A percentile compares a stretch with the other conserved stretches of the same genome.
phyloP scores from a whole-genome alignment of 225 moss, liverwort and hornwort genomes.

The Physcomitrellopsis africana region DNA sequence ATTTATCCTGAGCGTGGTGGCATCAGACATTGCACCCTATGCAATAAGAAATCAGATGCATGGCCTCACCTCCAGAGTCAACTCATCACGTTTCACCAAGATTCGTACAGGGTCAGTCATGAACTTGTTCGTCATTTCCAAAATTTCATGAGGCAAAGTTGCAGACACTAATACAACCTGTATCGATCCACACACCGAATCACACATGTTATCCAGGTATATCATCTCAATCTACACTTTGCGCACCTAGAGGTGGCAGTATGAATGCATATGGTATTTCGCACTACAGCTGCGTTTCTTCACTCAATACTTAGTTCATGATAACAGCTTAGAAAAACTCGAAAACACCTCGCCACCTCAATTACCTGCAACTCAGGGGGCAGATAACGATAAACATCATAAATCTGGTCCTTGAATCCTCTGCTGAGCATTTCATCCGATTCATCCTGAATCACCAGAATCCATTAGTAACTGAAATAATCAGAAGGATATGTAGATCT shows the following conservation, averaged over 20 bases:
- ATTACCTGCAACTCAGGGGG: slow-evolving; percentile 87
- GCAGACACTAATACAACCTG: slow-evolving; percentile 95
- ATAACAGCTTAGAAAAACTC: too few relatives aligned
- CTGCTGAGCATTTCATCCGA: slow-evolving; percentile 97
- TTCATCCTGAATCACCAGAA: slow-evolving; percentile 66
- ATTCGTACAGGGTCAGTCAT: slow-evolving; percentile 97
- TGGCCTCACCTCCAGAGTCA: slow-evolving; percentile 83
- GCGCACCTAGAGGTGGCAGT: neutral
- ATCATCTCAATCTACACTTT: neutral
- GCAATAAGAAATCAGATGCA: slow-evolving; percentile 4
- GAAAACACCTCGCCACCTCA: neutral
- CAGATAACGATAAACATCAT: slow-evolving; percentile 89
- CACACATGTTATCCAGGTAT: neutral
- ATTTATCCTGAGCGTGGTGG: neutral
- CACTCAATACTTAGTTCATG: too few relatives aligned
- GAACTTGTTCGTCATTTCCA: slow-evolving; percentile 96
- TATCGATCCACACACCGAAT: slow-evolving; percentile 1
- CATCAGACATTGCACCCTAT: slow-evolving; percentile 22
- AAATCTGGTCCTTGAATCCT: slow-evolving; percentile 95
- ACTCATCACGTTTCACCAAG: slow-evolving; percentile 97
- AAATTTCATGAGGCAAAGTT: slow-evolving; percentile 87
- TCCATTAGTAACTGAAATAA: slow-evolving; percentile 5
- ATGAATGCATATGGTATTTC: too few relatives aligned
- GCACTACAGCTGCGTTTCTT: too few relatives aligned
- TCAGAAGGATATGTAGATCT: neutral